A percentile compares a stretch with the other conserved stretches of the same genome.
These are phyloP conservation scores for Areca catechu DNA, from an alignment of 176 grass and related monocot species.

Conservation along the genomic window DNA sequence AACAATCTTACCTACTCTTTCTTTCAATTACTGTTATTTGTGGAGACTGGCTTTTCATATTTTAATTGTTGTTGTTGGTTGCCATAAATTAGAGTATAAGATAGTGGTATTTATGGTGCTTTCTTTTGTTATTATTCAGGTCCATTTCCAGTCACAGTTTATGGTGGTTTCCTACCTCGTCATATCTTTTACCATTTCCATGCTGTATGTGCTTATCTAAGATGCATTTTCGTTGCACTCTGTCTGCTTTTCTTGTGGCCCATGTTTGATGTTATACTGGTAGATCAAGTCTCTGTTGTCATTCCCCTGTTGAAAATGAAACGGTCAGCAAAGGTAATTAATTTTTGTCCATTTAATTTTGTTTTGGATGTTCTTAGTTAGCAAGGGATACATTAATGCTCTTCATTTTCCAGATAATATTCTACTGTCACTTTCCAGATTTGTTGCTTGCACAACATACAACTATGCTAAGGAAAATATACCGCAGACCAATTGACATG, in stretches of 20 bases:
- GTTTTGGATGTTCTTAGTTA: not conserved
- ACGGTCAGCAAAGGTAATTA: slow-evolving; percentile 52
- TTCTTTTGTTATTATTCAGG: slow-evolving; percentile 21
- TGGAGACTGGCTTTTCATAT: too few relatives aligned
- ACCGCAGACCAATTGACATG: slow-evolving; percentile 85
- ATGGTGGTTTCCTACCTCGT: slow-evolving; percentile 81
- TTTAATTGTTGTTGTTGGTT: too few relatives aligned
- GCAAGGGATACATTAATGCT: not conserved
- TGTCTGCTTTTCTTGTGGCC: slow-evolving; percentile 72
- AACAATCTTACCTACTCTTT: too few relatives aligned
- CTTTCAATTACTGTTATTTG: too few relatives aligned
- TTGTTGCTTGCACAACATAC: slow-evolving; percentile 90
- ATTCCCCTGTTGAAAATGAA: slow-evolving; percentile 80
- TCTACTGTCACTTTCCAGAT: slow-evolving; percentile 98
- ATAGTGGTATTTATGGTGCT: too few relatives aligned
- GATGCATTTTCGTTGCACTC: slow-evolving; percentile 81
- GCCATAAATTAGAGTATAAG: too few relatives aligned
- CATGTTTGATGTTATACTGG: slow-evolving; percentile 66
- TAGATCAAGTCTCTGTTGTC: slow-evolving; percentile 58
- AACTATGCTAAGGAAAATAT: slow-evolving; percentile 66
- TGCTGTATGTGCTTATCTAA: slow-evolving; percentile 82
- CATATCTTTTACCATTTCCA: slow-evolving; percentile 87
- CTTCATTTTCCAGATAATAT: slow-evolving; percentile 37
- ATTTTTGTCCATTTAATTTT: too few relatives aligned
- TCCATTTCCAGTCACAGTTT: slow-evolving; percentile 66